Conservation (phyloP, 345 rosid species). For the Acer saccharum region DNA sequence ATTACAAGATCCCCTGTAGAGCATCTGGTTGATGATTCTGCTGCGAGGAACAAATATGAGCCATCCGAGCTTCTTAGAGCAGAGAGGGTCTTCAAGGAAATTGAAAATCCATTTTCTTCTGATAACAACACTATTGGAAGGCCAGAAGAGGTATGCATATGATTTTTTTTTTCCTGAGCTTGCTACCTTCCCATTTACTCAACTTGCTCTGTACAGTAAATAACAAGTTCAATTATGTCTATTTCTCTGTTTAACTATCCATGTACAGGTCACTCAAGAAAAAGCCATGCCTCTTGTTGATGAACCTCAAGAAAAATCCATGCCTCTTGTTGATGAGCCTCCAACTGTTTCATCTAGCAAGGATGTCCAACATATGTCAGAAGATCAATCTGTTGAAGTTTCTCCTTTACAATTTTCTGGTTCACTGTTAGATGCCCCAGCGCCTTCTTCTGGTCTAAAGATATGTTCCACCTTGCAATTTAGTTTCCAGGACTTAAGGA, state of each 20-base stretch:
- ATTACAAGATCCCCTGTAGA: constrained; percentile 33
- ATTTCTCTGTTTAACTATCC: constrained; percentile 23
- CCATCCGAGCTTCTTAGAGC: constrained; percentile 34
- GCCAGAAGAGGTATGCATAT: constrained; percentile 45
- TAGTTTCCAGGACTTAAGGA: constrained; percentile 63
- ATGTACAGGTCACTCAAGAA: constrained; percentile 40
- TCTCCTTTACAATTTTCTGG: constrained; percentile 41
- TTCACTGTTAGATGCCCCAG: constrained; percentile 45
- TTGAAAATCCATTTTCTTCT: constrained; percentile 31
- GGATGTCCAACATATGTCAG: constrained; percentile 33
- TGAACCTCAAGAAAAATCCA: constrained; percentile 33
- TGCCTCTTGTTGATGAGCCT: constrained; percentile 36
- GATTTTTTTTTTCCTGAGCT: background rate
- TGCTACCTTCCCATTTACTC: background rate
- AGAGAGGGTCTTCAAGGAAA: constrained; percentile 35
- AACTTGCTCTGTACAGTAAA: background rate
- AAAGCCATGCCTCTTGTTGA: constrained; percentile 33
- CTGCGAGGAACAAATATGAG: constrained; percentile 32
- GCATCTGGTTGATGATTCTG: constrained; percentile 38
- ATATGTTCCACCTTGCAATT: constrained; percentile 66
- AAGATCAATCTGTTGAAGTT: constrained; percentile 38
- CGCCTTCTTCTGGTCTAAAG: constrained; percentile 50
- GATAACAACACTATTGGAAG: constrained; percentile 29
- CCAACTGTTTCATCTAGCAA: constrained; percentile 34
- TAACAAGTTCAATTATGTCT: constrained; percentile 12